Evolutionary conservation across 805 yeast species (phyloP), one percentile per base, ranked within the genome.

Genomic region (Nakazawaea ernobii): DNA sequence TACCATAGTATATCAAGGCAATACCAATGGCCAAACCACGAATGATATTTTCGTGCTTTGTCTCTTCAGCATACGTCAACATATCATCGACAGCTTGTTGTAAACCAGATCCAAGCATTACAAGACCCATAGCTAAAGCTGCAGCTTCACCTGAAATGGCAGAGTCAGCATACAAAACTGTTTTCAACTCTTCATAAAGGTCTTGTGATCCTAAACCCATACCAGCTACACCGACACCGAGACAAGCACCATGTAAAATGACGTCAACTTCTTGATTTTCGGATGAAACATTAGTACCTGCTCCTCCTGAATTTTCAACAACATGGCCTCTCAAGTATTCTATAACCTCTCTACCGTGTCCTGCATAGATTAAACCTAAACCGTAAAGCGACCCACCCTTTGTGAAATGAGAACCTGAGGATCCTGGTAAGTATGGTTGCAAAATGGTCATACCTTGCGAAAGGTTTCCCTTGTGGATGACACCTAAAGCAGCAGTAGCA

Each of bases 401-500:
- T 9, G 96, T 86, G 65, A 89, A 94, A 43, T 88, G 82, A 20
- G 95, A 83, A 13, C 89, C 84, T 9, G 85, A 73, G 24, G 70
- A 68, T 4, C 92, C 92, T 35, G 98, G 97, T 51, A 94, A 75
- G 61, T 94, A 94, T 17, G 98, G 98, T 55, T 84, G 84, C 62
- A 94, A 76, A 43, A 92, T 80, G 53, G 83, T 79, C 61, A 82
- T 82, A 46, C 98, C 99, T 62, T 90, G 96, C 0, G 95, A 79
- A 49, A 94, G 74, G 65, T 92, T 92, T 46, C 99, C 98, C 60
- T 85, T 86, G 64, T 94, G 98, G 55, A 94, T 91, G 29, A 92
- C 98, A 62, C 99, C 99, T 52, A 94, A 71, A 11, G 98, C 97
- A 8, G 98, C 98, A 11, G 98, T 92, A 2, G 98, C 97, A 0